Conservation (phyloP, 352 stramenopile genomes). For the Hyaloperonospora arabidopsidis region DNA sequence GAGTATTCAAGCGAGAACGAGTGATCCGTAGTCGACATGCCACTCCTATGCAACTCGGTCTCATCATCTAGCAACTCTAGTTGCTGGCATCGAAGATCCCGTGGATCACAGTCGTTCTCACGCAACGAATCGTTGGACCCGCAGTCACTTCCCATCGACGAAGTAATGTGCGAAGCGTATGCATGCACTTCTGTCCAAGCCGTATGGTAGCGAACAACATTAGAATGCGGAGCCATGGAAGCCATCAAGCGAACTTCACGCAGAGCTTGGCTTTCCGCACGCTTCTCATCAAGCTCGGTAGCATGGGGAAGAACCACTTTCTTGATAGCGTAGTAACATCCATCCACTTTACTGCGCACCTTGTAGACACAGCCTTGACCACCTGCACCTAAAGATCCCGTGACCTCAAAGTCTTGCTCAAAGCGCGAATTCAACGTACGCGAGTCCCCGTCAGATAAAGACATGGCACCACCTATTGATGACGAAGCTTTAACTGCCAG, state of each 20-base stretch:
- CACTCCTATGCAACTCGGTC: constrained; percentile 15
- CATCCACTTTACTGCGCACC: constrained; percentile 62
- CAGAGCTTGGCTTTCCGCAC: constrained; percentile 47
- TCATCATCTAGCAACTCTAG: constrained; percentile 30
- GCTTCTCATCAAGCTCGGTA: constrained; percentile 31
- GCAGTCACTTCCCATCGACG: constrained; percentile 29
- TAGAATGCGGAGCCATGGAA: constrained; percentile 51
- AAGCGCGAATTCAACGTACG: constrained; percentile 37
- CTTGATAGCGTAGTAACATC: constrained; percentile 72
- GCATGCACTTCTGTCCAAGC: constrained; percentile 64
- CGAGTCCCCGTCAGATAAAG: constrained; percentile 2
- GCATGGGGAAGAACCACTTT: constrained; percentile 50
- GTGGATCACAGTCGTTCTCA: constrained; percentile 14
- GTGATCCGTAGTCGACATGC: constrained; percentile 23
- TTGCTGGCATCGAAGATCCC: constrained; percentile 25
- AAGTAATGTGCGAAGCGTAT: constrained; percentile 20
- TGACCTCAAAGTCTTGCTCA: constrained; percentile 65
- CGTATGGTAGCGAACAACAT: constrained; percentile 78
- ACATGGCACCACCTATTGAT: constrained; percentile 4
- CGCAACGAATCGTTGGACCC: constrained; percentile 31
- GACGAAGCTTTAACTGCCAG: constrained; percentile 1
- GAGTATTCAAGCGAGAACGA: constrained; percentile 55
- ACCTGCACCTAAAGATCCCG: constrained; percentile 54
- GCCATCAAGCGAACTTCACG: constrained; percentile 76
- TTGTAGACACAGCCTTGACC: constrained; percentile 73